These are phyloP conservation scores for Mikania micrantha DNA, from an alignment of 129 eudicot genomes.

Conservation along the genomic window DNA sequence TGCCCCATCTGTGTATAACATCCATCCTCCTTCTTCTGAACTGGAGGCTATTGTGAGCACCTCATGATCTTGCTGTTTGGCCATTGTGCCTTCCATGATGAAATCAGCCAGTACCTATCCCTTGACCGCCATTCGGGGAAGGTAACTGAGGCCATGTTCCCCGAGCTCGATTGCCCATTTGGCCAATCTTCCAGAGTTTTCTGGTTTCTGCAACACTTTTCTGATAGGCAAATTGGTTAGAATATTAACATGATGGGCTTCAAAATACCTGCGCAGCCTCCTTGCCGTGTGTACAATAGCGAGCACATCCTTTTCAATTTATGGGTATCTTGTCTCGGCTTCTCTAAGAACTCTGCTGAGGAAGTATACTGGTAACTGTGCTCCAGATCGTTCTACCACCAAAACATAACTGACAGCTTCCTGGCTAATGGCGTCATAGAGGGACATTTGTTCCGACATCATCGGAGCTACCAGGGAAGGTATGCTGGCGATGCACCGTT, in stretches of 20 bases:
- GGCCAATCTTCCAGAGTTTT: background rate
- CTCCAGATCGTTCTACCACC: background rate
- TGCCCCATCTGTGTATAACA: background rate
- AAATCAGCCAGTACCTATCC: background rate
- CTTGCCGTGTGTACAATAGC: background rate
- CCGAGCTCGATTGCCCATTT: background rate
- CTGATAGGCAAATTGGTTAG: background rate
- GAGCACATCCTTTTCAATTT: background rate
- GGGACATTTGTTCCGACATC: too few species aligned
- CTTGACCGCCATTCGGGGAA: too few species aligned
- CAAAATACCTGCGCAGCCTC: background rate
- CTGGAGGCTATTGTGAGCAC: too few species aligned
- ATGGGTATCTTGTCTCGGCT: background rate
- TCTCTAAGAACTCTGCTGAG: background rate
- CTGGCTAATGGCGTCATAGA: too few species aligned
- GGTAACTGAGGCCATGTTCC: too few species aligned
- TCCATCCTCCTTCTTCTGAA: background rate
- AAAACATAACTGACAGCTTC: background rate
- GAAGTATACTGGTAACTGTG: background rate
- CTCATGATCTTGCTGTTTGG: background rate
- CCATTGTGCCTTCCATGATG: background rate
- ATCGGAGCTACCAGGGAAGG: too few species aligned
- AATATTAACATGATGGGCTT: background rate
- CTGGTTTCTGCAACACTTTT: background rate
- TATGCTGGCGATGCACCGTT: too few species aligned